Conservation (phyloP, 2,329 filamentous ascomycete genomes). For the Cytospora paraplurivora region DNA sequence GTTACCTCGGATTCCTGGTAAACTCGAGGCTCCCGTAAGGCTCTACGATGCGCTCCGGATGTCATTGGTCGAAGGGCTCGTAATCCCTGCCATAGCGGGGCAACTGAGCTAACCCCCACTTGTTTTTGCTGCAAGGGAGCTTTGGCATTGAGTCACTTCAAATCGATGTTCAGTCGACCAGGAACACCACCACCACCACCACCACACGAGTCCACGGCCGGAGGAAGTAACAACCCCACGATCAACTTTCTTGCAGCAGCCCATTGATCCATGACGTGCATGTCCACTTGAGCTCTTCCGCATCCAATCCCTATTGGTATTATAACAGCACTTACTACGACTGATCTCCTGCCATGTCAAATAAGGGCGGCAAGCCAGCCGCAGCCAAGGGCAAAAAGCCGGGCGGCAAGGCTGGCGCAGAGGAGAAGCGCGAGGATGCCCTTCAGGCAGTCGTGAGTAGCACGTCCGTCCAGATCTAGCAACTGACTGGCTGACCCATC, state of each 20-base stretch:
- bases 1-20: neutral
- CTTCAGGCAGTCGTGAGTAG: conserved; percentile 59
- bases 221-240: neutral
- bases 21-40: neutral
- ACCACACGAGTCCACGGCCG: too few species aligned
- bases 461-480: conserved; percentile 31
- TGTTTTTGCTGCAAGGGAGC: conserved; percentile 16
- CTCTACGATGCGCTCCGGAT: conserved; percentile 13
- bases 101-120: conserved; percentile 9
- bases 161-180: neutral
- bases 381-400: conserved; percentile 56
- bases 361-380: conserved; percentile 41
- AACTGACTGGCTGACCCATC: conserved; percentile 31
- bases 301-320: neutral
- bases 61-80: conserved; percentile 7
- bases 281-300: conserved; percentile 3
- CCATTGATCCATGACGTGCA: conserved; percentile 10
- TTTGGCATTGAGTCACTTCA: conserved; percentile 19
- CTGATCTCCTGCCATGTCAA: conserved; percentile 43
- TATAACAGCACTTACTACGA: neutral
- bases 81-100: conserved; percentile 17
- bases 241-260: neutral
- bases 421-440: conserved; percentile 61
- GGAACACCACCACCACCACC: neutral
- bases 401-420: conserved; percentile 47